Base-by-base conservation (phyloP, 2,329 filamentous ascomycete species). In the Helminthosporium solani region DNA sequence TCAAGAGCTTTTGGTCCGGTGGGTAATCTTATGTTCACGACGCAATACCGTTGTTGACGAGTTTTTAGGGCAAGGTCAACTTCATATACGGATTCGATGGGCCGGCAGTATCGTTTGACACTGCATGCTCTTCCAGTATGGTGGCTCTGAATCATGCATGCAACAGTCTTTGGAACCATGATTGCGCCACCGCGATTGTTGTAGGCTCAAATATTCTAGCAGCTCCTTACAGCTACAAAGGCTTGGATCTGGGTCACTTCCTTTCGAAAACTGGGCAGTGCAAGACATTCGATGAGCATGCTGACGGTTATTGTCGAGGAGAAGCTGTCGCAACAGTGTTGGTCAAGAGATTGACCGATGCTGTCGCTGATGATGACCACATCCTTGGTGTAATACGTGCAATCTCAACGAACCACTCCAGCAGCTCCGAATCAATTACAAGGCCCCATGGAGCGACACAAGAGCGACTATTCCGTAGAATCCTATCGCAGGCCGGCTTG, bases 1-100 rank as follows among this genome's bases (percentile, higher is more conserved):
- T 67, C 70, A 8, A 68, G 79, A 15, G 79, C 77, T 0, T 82
- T 82, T 42, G 73, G 68, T 0, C 73, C 75, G 0, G 79, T 78
- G 0, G 72, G 79, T 4, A 71, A n/a, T n/a, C n/a, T n/a, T n/a
- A n/a, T n/a, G n/a, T n/a, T n/a, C n/a, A n/a, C n/a, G n/a, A n/a
- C n/a, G n/a, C n/a, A n/a, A n/a, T n/a, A n/a, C n/a, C n/a, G n/a
- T n/a, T n/a, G n/a, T n/a, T n/a, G n/a, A n/a, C n/a, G n/a, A n/a
- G n/a, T n/a, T n/a, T n/a, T n/a, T n/a, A n/a, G n/a, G n/a, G n/a
- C n/a, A n/a, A n/a, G n/a, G n/a, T 77, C 49, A 76, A 75, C 46
- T 64, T 59, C 0, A 36, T 44, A 23, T 61, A 60, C 44, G 54
- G 54, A 12, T 63, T 61, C 28, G 45, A 37, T 14, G 61, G 61